Evolutionary conservation across 2,329 filamentous ascomycete genomes (phyloP), one percentile per base, ranked within the genome.

Genomic region (Aspergillus nomiae): DNA sequence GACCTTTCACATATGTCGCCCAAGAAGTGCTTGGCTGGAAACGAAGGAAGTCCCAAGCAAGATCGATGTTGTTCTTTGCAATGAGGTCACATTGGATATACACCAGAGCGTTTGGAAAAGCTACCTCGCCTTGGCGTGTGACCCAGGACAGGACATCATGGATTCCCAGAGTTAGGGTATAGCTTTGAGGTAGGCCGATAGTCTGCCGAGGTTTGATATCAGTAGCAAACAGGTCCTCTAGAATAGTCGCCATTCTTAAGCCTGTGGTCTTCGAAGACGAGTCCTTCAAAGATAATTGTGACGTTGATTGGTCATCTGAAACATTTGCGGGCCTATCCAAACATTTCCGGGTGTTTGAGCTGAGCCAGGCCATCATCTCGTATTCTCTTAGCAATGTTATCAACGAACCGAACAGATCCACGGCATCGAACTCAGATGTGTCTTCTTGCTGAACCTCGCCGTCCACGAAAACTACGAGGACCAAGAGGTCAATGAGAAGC

Each of bases 381-480:
- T 92, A 85, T 66, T 92, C 86, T 67, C 86, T 87, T 21, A 99
- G 83, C 61, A 90, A 85, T n/a, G 83, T 81, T 38, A 95, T 82
- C 7, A 97, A 83, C 54, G 71, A 87, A 80, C 78, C 90, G 41
- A 94, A 87, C 4, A 82, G 65, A 53, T 84, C 81, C 19, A 76
- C 74, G 1, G 82, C 80, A 56, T 90, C 87, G 63, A 95, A 89
- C 32, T 89, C 86, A 10, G 91, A 71, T 19, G 91, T 86, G 46
- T 92, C 88, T 48, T 90, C 88, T 67, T 89, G 86, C 62, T 94
- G 90, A 59, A 92, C 86, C 73, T 95, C 92, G 45, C 89, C 89
- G 74, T 95, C 90, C 84, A 98, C 90, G 76, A 97, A 93, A 11
- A 95, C 85, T 19, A 96, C 83, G 8, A 99, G 84, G 3, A 95